These are phyloP conservation scores for Blumeriella jaapii DNA, from an alignment of 2,329 filamentous ascomycete species.

Conservation along the genomic window DNA sequence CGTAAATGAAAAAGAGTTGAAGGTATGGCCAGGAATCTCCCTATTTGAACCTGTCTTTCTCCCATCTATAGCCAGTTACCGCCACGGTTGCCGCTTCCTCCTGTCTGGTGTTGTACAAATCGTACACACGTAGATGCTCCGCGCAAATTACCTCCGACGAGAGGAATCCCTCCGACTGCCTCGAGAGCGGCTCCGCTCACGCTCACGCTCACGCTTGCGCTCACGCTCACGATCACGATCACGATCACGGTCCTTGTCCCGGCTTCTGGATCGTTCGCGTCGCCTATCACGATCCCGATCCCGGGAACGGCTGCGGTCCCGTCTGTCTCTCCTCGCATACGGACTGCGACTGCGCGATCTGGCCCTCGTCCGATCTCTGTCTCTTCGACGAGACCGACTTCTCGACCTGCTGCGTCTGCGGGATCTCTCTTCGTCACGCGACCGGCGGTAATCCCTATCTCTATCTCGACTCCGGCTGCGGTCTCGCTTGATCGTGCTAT, in stretches of 20 bases:
- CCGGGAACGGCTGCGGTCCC: conserved; percentile 16
- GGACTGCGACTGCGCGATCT: conserved; percentile 14
- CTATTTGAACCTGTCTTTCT: too few species aligned
- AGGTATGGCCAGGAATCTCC: too few species aligned
- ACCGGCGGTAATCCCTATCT: conserved; percentile 13
- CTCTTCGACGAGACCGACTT: conserved; percentile 15
- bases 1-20: too few species aligned
- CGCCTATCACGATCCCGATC: conserved; percentile 14
- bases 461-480: conserved; percentile 20
- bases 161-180: too few species aligned
- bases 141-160: too few species aligned
- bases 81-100: too few species aligned
- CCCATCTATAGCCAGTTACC: too few species aligned
- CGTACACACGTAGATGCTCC: too few species aligned
- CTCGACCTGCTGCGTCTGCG: conserved; percentile 13
- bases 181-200: too few species aligned
- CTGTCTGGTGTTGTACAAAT: too few species aligned
- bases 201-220: conserved; percentile 2
- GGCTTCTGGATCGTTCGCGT: conserved; percentile 13
- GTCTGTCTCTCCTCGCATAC: conserved; percentile 12
- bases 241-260: conserved; percentile 15
- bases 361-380: conserved; percentile 13
- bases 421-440: conserved; percentile 10
- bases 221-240: conserved; percentile 7
- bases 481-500: conserved; percentile 19